Evolutionary conservation across 202 grass and related monocot species (phyloP).

Genomic region (Eragrostis tef): DNA sequence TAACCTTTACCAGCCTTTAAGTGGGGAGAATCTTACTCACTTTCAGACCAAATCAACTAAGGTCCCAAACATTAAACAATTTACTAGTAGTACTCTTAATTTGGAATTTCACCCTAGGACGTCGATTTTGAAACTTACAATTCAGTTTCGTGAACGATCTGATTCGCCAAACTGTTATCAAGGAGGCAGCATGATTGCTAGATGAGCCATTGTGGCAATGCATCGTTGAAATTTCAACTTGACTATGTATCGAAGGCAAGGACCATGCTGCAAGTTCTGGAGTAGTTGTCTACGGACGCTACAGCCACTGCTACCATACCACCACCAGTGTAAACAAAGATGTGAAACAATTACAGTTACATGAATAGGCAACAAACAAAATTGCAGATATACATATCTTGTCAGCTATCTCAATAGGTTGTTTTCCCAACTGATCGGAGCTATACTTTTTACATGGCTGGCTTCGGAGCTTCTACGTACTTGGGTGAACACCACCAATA

Average conservation of each 20-base stretch:
- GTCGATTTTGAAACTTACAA: not conserved
- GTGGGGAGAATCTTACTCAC: too few relatives aligned
- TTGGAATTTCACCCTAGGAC: not conserved
- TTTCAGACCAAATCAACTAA: too few relatives aligned
- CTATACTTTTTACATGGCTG: slow-evolving; percentile 75
- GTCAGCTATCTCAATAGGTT: slow-evolving; percentile 60
- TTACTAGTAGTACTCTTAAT: not conserved
- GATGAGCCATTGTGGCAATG: not conserved
- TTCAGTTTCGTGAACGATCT: not conserved
- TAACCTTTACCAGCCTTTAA: too few relatives aligned
- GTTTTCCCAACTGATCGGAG: slow-evolving; percentile 51
- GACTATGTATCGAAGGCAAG: not conserved
- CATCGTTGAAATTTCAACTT: not conserved
- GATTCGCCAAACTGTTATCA: not conserved
- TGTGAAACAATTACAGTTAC: slow-evolving; percentile 35
- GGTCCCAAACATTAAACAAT: too few relatives aligned
- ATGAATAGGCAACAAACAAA: slow-evolving; percentile 54
- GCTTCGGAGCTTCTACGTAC: slow-evolving; percentile 71
- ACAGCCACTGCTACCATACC: not conserved
- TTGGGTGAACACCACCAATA: slow-evolving; percentile 51
- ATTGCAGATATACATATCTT: slow-evolving; percentile 73
- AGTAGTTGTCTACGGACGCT: not conserved
- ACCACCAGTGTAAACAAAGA: not conserved
- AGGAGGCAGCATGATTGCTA: too few relatives aligned
- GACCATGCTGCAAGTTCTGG: not conserved